Percentiles rank a stretch among this genome's conserved stretches.
Evolutionary conservation across 305 asterid genomes (phyloP).

Genomic region (Plantago lanceolata): DNA sequence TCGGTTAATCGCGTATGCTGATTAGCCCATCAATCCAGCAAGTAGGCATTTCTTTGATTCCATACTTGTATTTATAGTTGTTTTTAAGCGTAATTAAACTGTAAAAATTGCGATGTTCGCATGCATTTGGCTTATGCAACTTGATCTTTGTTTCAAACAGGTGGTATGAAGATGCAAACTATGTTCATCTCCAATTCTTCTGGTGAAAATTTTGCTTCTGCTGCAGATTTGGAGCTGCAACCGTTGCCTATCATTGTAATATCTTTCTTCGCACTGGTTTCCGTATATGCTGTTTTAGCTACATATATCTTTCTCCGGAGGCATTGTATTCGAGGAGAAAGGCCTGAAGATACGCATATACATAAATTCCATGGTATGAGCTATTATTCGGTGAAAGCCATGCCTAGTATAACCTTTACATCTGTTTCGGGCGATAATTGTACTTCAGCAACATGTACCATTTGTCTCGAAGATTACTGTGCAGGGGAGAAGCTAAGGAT

Average conservation of each 20-base stretch:
- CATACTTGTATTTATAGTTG: too few relatives aligned
- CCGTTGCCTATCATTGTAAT: constrained; percentile 96
- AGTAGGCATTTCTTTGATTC: too few relatives aligned
- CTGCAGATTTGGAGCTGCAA: constrained; percentile 50
- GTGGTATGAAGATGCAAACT: not conserved
- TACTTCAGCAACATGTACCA: constrained; percentile 75
- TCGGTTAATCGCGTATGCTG: too few relatives aligned
- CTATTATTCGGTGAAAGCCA: constrained; percentile 73
- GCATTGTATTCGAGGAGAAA: constrained; percentile 63
- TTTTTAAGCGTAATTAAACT: too few relatives aligned
- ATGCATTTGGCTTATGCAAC: too few relatives aligned
- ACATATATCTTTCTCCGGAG: constrained; percentile 82
- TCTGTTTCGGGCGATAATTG: constrained; percentile 72
- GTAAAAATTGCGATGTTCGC: too few relatives aligned
- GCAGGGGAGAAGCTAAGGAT: constrained; percentile 82
- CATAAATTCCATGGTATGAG: constrained; percentile 88
- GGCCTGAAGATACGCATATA: constrained; percentile 41
- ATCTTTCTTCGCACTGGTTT: constrained; percentile 78
- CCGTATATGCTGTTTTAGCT: constrained; percentile 84
- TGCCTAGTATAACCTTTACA: constrained; percentile 81
- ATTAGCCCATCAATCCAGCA: too few relatives aligned
- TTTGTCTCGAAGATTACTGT: constrained; percentile 86
- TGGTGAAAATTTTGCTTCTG: constrained; percentile 3
- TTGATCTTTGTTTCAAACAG: too few relatives aligned
- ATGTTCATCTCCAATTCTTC: constrained; percentile 5